Evolutionary conservation across 176 grass and related monocot genomes (phyloP).

Genomic region (Carex littledalei): DNA sequence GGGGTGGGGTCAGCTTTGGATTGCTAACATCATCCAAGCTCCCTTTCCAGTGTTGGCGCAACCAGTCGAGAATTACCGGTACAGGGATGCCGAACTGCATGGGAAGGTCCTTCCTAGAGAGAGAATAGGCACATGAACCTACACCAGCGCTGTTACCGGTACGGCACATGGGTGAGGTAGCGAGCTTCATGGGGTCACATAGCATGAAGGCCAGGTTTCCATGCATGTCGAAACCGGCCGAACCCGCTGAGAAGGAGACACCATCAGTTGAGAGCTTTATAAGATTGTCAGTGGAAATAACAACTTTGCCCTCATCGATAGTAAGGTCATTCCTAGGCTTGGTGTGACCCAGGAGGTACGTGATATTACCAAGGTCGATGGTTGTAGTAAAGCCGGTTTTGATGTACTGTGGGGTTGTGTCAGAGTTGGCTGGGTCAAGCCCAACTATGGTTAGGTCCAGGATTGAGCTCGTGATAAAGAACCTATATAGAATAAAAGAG

Average conservation of each 20-base stretch:
- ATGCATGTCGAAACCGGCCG: conserved; percentile 83
- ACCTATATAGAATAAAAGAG: conserved; percentile 43
- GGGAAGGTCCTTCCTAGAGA: conserved; percentile 56
- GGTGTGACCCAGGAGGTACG: conserved; percentile 72
- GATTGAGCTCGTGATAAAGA: conserved; percentile 88
- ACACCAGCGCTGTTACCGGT: conserved; percentile 27
- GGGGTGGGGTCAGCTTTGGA: conserved; percentile 42
- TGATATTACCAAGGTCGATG: conserved; percentile 70
- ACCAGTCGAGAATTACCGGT: conserved; percentile 74
- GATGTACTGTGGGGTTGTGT: conserved; percentile 49
- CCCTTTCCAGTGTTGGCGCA: conserved; percentile 84
- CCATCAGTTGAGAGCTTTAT: conserved; percentile 85
- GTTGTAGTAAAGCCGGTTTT: conserved; percentile 78
- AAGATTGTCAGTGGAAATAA: conserved; percentile 87
- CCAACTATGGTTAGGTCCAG: conserved; percentile 89
- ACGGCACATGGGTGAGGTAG: conserved; percentile 62
- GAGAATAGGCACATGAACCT: conserved; percentile 41
- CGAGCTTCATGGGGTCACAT: conserved; percentile 94
- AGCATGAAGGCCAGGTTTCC: conserved; percentile 94
- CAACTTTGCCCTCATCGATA: conserved; percentile 76
- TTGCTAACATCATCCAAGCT: conserved; percentile 87
- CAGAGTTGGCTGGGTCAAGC: conserved; percentile 45
- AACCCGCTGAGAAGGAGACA: conserved; percentile 66
- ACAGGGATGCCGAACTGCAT: conserved; percentile 82
- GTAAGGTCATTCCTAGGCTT: conserved; percentile 43